These are phyloP conservation scores for Mallotus repandus DNA, from an alignment of 441 rosid species.

Conservation along the genomic window DNA sequence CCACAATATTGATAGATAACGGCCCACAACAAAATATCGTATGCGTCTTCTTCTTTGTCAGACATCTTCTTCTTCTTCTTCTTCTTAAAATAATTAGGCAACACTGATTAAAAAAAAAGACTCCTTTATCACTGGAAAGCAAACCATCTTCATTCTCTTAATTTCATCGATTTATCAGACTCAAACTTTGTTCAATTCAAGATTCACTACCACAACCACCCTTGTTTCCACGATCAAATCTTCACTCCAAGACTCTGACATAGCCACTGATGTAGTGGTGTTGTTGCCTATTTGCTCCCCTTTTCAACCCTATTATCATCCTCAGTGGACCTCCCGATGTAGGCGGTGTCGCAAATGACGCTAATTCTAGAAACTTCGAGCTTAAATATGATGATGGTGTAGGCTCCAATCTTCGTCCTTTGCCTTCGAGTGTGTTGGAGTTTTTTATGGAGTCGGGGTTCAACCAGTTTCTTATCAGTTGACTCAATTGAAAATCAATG, in stretches of 20 bases:
- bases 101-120: too few relatives aligned
- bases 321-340: constrained; percentile 37
- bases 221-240: constrained; percentile 21
- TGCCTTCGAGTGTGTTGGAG: constrained; percentile 56
- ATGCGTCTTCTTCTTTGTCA: too few relatives aligned
- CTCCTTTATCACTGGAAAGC: too few relatives aligned
- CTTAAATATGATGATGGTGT: constrained; percentile 52
- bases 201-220: constrained; percentile 23
- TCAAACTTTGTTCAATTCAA: constrained; percentile 18
- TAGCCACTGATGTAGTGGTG: constrained; percentile 31
- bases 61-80: too few relatives aligned
- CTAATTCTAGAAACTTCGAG: constrained; percentile 36
- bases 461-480: constrained; percentile 57
- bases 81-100: too few relatives aligned
- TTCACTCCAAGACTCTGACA: constrained; percentile 30
- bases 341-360: constrained; percentile 29
- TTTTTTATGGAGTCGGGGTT: constrained; percentile 64
- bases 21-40: too few relatives aligned
- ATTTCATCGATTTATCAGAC: constrained; percentile 25
- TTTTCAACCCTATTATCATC: constrained; percentile 56
- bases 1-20: too few relatives aligned
- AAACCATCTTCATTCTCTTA: too few relatives aligned
- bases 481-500: constrained; percentile 44
- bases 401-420: constrained; percentile 55
- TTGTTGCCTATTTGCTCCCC: constrained; percentile 49